phyloP scores from a whole-genome alignment of 2,329 filamentous ascomycete species.

The Diaporthe sp. region DNA sequence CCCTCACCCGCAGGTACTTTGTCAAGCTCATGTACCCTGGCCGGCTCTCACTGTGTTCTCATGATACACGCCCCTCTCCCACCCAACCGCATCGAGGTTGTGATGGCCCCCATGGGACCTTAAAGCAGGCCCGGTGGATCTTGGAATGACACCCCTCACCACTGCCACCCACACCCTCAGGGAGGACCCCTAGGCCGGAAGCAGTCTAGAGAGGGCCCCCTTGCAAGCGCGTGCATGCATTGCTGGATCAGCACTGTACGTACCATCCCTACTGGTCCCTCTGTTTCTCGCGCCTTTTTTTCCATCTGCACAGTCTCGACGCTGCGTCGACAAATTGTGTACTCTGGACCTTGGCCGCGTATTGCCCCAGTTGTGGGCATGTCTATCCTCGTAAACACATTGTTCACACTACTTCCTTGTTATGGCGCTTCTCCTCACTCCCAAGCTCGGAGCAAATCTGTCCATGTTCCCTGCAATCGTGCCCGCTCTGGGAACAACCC shows the following conservation, averaged over 20 bases:
- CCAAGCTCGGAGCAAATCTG: conserved; percentile 39
- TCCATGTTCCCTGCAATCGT: conserved; percentile 40
- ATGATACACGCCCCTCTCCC: conserved; percentile 28
- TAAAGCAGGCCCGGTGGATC: conserved; percentile 36
- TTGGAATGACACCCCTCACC: conserved; percentile 35
- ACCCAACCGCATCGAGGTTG: conserved; percentile 37
- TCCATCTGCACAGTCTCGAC: conserved; percentile 39
- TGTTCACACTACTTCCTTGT: conserved; percentile 42
- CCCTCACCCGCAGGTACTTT: conserved; percentile 27
- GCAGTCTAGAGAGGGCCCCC: conserved; percentile 30
- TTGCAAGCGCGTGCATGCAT: conserved; percentile 36
- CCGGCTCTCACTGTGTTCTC: conserved; percentile 30
- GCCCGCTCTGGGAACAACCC: conserved; percentile 38
- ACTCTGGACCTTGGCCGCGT: conserved; percentile 40
- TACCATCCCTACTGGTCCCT: conserved; percentile 39
- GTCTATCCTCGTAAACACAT: conserved; percentile 42
- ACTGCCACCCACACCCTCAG: conserved; percentile 32
- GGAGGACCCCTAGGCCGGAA: conserved; percentile 34
- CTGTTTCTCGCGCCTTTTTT: conserved; percentile 40
- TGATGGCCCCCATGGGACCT: conserved; percentile 35
- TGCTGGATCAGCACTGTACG: conserved; percentile 38
- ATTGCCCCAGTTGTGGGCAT: conserved; percentile 42
- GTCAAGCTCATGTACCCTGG: conserved; percentile 36
- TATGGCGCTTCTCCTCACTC: conserved; percentile 42
- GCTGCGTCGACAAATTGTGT: conserved; percentile 41